A percentile compares a stretch with the other conserved stretches of the same genome.
phyloP scores from a whole-genome alignment of 495 filamentous ascomycete genomes.

The Lepidopterella palustris region DNA sequence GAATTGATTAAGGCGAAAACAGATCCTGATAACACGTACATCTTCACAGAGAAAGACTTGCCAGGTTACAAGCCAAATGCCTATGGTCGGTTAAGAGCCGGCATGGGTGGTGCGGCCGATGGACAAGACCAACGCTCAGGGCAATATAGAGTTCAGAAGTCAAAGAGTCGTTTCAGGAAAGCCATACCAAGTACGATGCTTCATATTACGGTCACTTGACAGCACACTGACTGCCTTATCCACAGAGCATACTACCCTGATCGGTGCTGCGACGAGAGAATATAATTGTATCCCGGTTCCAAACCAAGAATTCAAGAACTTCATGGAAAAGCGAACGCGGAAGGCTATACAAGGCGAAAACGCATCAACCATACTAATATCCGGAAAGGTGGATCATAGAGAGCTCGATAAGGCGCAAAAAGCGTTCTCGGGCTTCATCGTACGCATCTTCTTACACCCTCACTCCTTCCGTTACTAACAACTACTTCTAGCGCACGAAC shows the following conservation, averaged over 20 bases:
- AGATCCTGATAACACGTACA: constrained; percentile 66
- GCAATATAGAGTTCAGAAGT: constrained; percentile 14
- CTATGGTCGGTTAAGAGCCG: constrained; percentile 4
- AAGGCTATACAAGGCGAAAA: constrained; percentile 34
- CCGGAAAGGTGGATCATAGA: not conserved
- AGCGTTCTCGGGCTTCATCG: constrained; percentile 20
- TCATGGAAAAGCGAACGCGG: constrained; percentile 54
- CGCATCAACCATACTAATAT: constrained; percentile 17
- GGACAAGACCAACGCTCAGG: constrained; percentile 15
- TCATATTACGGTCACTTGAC: not conserved
- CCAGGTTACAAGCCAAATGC: constrained; percentile 52
- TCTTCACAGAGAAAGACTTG: constrained; percentile 89
- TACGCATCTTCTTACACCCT: not conserved
- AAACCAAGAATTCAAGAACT: constrained; percentile 62
- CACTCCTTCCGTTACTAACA: not conserved
- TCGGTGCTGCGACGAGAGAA: constrained; percentile 67
- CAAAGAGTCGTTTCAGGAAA: constrained; percentile 21
- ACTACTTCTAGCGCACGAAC: constrained; percentile 32
- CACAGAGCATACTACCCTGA: constrained; percentile 72
- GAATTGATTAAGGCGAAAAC: constrained; percentile 59
- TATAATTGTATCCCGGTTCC: constrained; percentile 66
- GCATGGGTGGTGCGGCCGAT: not conserved
- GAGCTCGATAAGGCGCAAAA: constrained; percentile 8
- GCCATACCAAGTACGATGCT: constrained; percentile 64
- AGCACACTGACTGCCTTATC: constrained; percentile 25